Evolutionary conservation across 1,284 basidiomycete genomes (phyloP), one percentile per base, ranked within the genome.

Genomic region (Melampsora americana): DNA sequence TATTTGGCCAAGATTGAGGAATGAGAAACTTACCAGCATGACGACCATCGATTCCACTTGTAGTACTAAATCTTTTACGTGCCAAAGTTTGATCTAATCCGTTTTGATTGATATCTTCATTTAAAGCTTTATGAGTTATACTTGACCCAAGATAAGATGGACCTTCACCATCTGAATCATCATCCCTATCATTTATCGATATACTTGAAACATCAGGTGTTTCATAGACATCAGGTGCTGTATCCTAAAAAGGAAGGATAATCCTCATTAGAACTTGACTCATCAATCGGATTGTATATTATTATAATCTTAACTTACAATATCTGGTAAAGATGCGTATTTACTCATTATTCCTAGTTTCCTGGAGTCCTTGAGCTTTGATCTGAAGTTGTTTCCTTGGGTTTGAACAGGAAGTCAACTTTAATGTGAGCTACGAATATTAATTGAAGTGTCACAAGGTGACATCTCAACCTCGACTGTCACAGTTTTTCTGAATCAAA

Each of bases 141-240:
- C 61, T 28, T 23, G 64, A 64, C 16, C 66, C 59, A 5, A n/a
- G 53, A 9, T 48, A 30, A 35, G 66, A 53, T 14, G 65, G 39
- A 4, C 42, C 20, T 16, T 75, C 65, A 53, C 42, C 65, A 66
- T 75, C 72, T 2, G 72, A 75, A 64, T 75, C 72, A 56, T 75
- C 72, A 35, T 75, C 72, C 11, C 72, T 26, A 20, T 75, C 72
- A 50, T 50, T 46, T 30, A 68, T 39, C n/a, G 59, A 56, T 16
- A 86, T 83, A 5, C 87, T 87, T 78, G 89, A 86, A 30, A 88
- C 85, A 79, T 95, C 93, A 66, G 92, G 89, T 0, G 93, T 95
- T 83, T 96, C 93, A 81, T 95, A 96, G 50, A 95, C 88, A 82
- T 96, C 93, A 59, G 88, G 91, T 1, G 92, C 92, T 9, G 91